Evolutionary conservation across 225 moss, liverwort and hornwort species (phyloP).

Genomic region (Antitrichia curtipendula): DNA sequence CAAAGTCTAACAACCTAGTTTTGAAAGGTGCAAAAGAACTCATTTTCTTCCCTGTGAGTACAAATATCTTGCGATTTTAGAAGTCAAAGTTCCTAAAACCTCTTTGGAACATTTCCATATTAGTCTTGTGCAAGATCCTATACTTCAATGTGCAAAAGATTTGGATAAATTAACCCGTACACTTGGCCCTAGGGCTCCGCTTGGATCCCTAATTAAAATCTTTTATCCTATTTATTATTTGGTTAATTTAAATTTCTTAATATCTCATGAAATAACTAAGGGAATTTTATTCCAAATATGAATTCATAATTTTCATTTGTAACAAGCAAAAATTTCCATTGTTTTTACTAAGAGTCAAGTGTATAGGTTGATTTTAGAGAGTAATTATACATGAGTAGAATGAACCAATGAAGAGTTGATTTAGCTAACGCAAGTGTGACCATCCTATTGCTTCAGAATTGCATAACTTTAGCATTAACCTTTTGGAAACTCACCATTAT

Average conservation of each 20-base stretch:
- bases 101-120: not conserved
- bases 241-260: not conserved
- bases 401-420: not conserved
- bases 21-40: not conserved
- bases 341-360: not conserved
- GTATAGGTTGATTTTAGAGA: not conserved
- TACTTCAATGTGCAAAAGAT: not conserved
- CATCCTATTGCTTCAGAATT: no score
- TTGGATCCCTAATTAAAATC: not conserved
- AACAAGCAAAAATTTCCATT: not conserved
- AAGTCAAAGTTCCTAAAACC: not conserved
- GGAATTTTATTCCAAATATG: not conserved
- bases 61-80: not conserved
- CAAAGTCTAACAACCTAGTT: no score
- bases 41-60: no score
- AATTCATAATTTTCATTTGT: not conserved
- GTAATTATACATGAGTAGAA: not conserved
- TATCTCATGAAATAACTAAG: not conserved
- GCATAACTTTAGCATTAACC: no score
- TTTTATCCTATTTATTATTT: rapidly evolving
- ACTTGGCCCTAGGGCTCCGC: rapidly evolving
- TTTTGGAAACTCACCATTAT: not conserved
- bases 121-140: not conserved
- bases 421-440: not conserved
- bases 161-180: rapidly evolving